These are phyloP conservation scores for Heterobasidion annosum DNA, from an alignment of 1,284 basidiomycete species.

Conservation along the genomic window DNA sequence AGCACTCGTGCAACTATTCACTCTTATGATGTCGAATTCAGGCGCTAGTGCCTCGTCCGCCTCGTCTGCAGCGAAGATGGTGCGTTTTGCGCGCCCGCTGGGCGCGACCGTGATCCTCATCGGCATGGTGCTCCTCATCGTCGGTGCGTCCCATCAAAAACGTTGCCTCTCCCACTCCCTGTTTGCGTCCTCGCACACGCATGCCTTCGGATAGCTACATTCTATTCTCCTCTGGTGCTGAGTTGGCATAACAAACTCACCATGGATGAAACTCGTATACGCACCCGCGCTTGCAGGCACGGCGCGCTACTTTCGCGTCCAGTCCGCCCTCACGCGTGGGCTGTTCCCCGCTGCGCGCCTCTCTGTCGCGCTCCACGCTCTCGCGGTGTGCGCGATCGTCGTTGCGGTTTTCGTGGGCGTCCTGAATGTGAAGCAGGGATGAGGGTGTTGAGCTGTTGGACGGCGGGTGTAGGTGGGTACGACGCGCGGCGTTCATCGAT, in stretches of 20 bases:
- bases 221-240: neutral
- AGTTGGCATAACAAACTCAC: neutral
- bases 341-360: conserved; percentile 47
- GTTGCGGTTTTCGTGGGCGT: conserved; percentile 43
- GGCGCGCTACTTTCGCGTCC: conserved; percentile 45
- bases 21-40: conserved; percentile 20
- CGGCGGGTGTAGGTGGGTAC: too few species aligned
- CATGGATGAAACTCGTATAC: neutral
- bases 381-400: conserved; percentile 33
- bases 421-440: conserved; percentile 17
- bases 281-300: conserved; percentile 26
- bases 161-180: neutral
- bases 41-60: conserved; percentile 15
- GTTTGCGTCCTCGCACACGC: neutral
- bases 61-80: conserved; percentile 13
- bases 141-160: conserved; percentile 27
- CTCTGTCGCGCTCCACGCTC: conserved; percentile 32
- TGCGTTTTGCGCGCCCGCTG: conserved; percentile 41
- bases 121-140: conserved; percentile 38
- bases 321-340: conserved; percentile 42
- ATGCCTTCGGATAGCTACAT: neutral
- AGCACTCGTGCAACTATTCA: conserved; percentile 54
- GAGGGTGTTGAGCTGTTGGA: too few species aligned
- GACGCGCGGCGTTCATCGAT: too few species aligned
- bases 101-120: conserved; percentile 43